Conservation (phyloP, 495 filamentous ascomycete genomes). For the Friedmanniomyces simplex region DNA sequence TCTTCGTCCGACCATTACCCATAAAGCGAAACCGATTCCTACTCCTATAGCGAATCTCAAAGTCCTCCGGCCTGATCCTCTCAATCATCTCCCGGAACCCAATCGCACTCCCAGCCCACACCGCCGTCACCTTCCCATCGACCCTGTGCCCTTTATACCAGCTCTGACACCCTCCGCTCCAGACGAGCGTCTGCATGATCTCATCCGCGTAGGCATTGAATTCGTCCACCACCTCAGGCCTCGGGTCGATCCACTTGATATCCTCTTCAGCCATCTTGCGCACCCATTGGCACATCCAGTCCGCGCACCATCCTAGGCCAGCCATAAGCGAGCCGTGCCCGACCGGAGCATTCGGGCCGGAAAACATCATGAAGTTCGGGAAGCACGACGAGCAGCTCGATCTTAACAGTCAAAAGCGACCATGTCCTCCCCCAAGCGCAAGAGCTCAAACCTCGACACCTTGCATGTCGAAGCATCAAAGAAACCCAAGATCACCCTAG, state of each 20-base stretch:
- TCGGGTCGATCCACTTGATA: conserved; percentile 12
- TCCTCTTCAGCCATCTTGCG: conserved; percentile 20
- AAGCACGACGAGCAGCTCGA: too few relatives aligned
- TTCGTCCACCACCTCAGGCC: conserved; percentile 21
- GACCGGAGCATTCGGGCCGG: conserved; percentile 16
- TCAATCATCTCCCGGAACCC: conserved; percentile 17
- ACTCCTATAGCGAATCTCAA: conserved; percentile 18
- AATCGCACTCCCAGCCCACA: conserved; percentile 18
- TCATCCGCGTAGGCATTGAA: conserved; percentile 20
- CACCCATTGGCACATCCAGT: conserved; percentile 19
- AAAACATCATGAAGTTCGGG: conserved; percentile 14
- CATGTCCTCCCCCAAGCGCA: conserved; percentile 9
- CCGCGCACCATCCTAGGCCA: conserved; percentile 15
- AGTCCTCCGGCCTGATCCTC: conserved; percentile 19
- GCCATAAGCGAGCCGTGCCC: conserved; percentile 18
- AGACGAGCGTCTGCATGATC: conserved; percentile 21
- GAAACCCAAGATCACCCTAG: neutral
- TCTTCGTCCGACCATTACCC: conserved; percentile 18
- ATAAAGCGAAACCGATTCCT: conserved; percentile 22
- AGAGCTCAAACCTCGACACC: neutral
- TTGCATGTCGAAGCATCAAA: neutral
- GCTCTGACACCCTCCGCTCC: conserved; percentile 22
- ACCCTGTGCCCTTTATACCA: conserved; percentile 22
- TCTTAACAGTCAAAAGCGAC: too few relatives aligned
- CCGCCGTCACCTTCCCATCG: conserved; percentile 22